These are phyloP conservation scores for Ascochyta lentis DNA, from an alignment of 2,329 filamentous ascomycete genomes.

Conservation along the genomic window DNA sequence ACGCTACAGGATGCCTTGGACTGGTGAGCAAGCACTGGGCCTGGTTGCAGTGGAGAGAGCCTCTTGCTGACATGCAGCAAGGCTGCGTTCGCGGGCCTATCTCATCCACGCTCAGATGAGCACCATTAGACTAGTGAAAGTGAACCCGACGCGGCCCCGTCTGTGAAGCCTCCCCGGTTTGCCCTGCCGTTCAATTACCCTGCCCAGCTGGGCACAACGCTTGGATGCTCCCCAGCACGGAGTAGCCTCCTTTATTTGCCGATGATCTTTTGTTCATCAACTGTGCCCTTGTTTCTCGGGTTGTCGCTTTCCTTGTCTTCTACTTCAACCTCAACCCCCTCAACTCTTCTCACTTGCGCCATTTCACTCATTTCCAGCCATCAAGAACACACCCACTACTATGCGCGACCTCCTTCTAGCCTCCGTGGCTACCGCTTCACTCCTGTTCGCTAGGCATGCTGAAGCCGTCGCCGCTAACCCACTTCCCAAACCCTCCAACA, in stretches of 20 bases:
- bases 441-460: slow-evolving; percentile 47
- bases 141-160: slow-evolving; percentile 22
- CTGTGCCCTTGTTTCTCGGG: slow-evolving; percentile 12
- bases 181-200: slow-evolving; percentile 30
- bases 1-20: slow-evolving; percentile 24
- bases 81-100: slow-evolving; percentile 41
- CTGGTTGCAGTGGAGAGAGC: slow-evolving; percentile 30
- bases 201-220: slow-evolving; percentile 22
- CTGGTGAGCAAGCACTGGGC: slow-evolving; percentile 12
- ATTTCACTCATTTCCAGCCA: background rate
- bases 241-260: slow-evolving; percentile 30
- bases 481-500: slow-evolving; percentile 60
- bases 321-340: background rate
- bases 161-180: slow-evolving; percentile 16
- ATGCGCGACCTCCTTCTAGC: slow-evolving; percentile 44
- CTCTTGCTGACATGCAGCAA: slow-evolving; percentile 31
- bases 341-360: background rate
- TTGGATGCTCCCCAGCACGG: slow-evolving; percentile 21
- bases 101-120: slow-evolving; percentile 2
- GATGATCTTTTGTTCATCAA: slow-evolving; percentile 3
- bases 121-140: slow-evolving; percentile 25
- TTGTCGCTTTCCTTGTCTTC: slow-evolving; percentile 16
- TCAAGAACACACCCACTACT: slow-evolving; percentile 1
- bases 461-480: slow-evolving; percentile 61
- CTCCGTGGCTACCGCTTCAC: slow-evolving; percentile 39